These are phyloP conservation scores for Clarkia xantiana DNA, from an alignment of 345 rosid genomes.

Conservation along the genomic window DNA sequence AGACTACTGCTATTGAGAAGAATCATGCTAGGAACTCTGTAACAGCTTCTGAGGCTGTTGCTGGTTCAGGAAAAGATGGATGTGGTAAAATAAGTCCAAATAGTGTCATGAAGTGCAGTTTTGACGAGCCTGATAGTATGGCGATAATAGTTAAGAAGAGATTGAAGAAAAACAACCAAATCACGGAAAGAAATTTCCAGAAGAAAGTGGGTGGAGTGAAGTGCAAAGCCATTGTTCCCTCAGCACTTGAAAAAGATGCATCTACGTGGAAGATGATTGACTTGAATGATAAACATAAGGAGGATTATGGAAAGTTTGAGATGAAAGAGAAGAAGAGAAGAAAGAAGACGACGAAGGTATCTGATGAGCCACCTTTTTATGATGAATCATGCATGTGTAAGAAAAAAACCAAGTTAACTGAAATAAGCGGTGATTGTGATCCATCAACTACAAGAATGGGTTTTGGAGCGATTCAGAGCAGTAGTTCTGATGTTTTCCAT, in stretches of 20 bases:
- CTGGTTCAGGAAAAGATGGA: slow-evolving; percentile 13
- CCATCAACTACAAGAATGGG: slow-evolving; percentile 10
- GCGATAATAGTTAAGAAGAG: slow-evolving; percentile 21
- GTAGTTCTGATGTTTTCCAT: background rate
- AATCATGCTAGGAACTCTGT: slow-evolving; percentile 17
- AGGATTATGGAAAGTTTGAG: no score
- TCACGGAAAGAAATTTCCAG: slow-evolving; percentile 18
- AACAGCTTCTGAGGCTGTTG: slow-evolving; percentile 18
- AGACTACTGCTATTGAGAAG: slow-evolving; percentile 23
- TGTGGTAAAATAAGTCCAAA: slow-evolving; percentile 15
- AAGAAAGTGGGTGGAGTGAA: slow-evolving; percentile 10
- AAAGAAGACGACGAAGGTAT: no score
- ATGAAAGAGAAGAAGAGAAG: no score
- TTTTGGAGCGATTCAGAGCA: slow-evolving; percentile 7
- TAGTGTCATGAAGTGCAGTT: slow-evolving; percentile 14
- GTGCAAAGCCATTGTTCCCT: slow-evolving; percentile 13
- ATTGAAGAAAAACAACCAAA: slow-evolving; percentile 28
- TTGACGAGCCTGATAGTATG: background rate
- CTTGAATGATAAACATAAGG: no score
- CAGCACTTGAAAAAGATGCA: slow-evolving; percentile 13
- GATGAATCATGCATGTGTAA: slow-evolving; percentile 13
- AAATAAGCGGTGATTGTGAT: slow-evolving; percentile 18
- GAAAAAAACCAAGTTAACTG: slow-evolving; percentile 38
- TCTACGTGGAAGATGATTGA: background rate
- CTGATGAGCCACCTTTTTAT: no score